phyloP scores from a whole-genome alignment of 2,329 filamentous ascomycete species.

The Colletotrichum sp. region DNA sequence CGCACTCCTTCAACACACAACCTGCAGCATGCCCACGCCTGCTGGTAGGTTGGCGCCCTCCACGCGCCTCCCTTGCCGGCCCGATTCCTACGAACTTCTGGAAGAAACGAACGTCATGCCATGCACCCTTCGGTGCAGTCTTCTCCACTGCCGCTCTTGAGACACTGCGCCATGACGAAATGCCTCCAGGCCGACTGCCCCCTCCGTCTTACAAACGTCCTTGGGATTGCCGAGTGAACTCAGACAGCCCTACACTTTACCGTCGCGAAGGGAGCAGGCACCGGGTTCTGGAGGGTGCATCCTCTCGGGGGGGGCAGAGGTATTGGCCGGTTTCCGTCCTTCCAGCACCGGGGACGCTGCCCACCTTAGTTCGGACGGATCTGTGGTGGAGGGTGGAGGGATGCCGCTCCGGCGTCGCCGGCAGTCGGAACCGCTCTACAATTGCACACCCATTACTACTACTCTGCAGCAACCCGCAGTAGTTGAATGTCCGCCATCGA shows the following conservation, averaged over 20 bases:
- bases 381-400: neutral
- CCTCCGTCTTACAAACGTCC: neutral
- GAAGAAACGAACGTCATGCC: slow-evolving; percentile 15
- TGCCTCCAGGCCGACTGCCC: neutral
- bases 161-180: slow-evolving; percentile 9
- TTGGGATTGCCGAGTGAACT: neutral
- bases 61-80: slow-evolving; percentile 13
- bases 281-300: neutral
- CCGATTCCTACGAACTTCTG: slow-evolving; percentile 20
- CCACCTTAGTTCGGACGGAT: slow-evolving; percentile 4
- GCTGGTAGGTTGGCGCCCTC: slow-evolving; percentile 13
- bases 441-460: neutral
- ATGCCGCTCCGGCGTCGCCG: slow-evolving; percentile 15
- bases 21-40: neutral
- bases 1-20: neutral
- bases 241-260: neutral
- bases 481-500: neutral
- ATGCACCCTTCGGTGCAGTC: slow-evolving; percentile 4
- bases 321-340: slow-evolving; percentile 1
- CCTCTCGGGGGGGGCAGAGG: neutral
- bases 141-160: neutral
- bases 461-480: neutral
- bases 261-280: neutral
- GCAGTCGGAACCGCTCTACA: neutral
- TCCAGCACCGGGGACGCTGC: neutral